These are phyloP conservation scores for Penicillium cataractarum DNA, from an alignment of 495 filamentous ascomycete species.

Conservation along the genomic window DNA sequence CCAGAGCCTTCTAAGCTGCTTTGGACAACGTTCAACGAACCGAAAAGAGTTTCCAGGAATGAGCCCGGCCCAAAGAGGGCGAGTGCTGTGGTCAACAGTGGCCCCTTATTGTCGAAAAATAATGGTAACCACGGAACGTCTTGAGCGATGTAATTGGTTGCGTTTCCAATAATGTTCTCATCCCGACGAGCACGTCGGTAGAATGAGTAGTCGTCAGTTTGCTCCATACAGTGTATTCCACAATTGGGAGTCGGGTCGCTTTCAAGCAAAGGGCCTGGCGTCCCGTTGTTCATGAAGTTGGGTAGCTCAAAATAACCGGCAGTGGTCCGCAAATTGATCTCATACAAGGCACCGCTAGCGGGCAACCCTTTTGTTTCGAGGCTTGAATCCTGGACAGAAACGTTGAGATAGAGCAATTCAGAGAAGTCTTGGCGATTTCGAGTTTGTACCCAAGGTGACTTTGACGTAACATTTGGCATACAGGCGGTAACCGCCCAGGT, in stretches of 20 bases:
- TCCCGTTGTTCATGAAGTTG: slow-evolving; percentile 30
- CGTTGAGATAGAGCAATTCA: slow-evolving; percentile 23
- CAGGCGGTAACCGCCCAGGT: not conserved
- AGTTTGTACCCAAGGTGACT: slow-evolving; percentile 21
- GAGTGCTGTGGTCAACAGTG: slow-evolving; percentile 29
- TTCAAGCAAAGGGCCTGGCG: slow-evolving; percentile 25
- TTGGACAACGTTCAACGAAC: not conserved
- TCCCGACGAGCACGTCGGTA: not conserved
- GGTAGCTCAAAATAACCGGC: slow-evolving; percentile 41
- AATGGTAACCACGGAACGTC: not conserved
- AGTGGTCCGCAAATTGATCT: slow-evolving; percentile 30
- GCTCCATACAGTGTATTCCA: not conserved
- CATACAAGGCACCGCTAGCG: slow-evolving; percentile 6
- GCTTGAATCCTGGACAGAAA: not conserved
- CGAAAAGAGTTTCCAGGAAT: slow-evolving; percentile 18
- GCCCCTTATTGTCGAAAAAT: slow-evolving; percentile 20
- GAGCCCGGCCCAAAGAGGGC: slow-evolving; percentile 38
- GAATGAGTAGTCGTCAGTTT: not conserved
- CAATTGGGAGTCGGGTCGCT: slow-evolving; percentile 20
- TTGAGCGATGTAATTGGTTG: not conserved
- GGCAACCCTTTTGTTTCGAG: not conserved
- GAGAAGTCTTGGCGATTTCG: slow-evolving; percentile 24
- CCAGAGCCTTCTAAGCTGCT: not conserved
- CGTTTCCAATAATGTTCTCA: not conserved
- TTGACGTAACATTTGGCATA: slow-evolving; percentile 6